Evolutionary conservation across 1,284 basidiomycete species (phyloP).

Genomic region (Cerrena zonata): DNA sequence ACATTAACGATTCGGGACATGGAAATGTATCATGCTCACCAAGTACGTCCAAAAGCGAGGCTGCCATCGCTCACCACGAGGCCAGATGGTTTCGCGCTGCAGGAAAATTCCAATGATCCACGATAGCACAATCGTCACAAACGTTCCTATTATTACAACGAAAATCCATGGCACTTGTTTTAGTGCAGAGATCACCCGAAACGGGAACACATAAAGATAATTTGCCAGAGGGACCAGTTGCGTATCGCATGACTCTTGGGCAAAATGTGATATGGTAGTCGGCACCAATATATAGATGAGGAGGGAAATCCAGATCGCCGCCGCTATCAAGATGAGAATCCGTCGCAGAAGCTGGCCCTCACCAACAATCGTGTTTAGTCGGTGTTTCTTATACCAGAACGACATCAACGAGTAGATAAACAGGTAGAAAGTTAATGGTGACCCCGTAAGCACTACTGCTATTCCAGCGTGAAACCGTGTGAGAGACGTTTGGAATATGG

Average conservation of each 20-base stretch:
- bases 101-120: neutral
- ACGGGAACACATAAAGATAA: neutral
- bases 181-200: neutral
- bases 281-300: neutral
- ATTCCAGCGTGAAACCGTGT: constrained; percentile 11
- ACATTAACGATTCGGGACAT: neutral
- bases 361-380: neutral
- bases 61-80: neutral
- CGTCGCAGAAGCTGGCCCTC: neutral
- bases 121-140: neutral
- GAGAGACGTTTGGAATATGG: constrained; percentile 7
- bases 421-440: constrained; percentile 3
- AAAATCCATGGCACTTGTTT: neutral
- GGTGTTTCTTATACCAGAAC: constrained; percentile 4
- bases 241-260: constrained; percentile 2
- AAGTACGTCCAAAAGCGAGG: constrained; percentile 1
- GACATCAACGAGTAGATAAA: constrained; percentile 5
- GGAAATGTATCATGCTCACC: neutral
- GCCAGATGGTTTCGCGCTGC: constrained; percentile 3
- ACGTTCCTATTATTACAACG: neutral
- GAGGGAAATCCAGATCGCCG: neutral
- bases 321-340: neutral
- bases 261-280: neutral
- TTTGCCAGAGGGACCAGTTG: neutral
- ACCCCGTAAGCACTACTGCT: neutral